Conservation (phyloP, 495 filamentous ascomycete genomes). For the Friedmanniomyces simplex region DNA sequence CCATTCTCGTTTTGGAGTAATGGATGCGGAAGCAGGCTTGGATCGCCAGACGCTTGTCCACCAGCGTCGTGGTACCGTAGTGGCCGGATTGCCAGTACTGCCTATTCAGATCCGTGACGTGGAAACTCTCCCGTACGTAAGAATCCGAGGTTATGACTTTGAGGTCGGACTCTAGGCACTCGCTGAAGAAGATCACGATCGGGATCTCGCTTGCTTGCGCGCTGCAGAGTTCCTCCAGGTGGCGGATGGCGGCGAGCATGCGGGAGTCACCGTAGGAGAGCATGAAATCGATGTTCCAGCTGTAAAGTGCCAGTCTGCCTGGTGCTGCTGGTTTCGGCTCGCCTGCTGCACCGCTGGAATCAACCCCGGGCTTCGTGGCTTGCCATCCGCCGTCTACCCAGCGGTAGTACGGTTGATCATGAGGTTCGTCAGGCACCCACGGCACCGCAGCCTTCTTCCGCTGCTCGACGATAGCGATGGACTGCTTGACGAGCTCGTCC, state of each 20-base stretch:
- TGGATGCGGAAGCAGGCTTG: conserved; percentile 39
- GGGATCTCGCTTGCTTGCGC: conserved; percentile 19
- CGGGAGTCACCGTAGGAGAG: conserved; percentile 28
- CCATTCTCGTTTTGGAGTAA: conserved; percentile 30
- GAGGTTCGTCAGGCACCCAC: conserved; percentile 16
- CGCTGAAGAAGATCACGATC: conserved; percentile 41
- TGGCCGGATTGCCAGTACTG: conserved; percentile 25
- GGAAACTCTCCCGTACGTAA: conserved; percentile 39
- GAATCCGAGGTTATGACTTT: conserved; percentile 27
- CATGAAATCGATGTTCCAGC: conserved; percentile 47
- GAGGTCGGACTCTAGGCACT: conserved; percentile 38
- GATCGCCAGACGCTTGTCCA: conserved; percentile 36
- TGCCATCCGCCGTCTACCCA: background rate
- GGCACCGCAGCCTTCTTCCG: conserved; percentile 9
- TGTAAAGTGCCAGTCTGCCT: conserved; percentile 15
- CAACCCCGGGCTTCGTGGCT: background rate
- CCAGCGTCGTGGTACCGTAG: conserved; percentile 45
- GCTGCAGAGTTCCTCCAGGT: conserved; percentile 29
- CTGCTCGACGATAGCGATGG: background rate
- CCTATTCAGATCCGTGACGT: conserved; percentile 37
- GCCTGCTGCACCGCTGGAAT: too few relatives aligned
- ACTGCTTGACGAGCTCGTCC: conserved; percentile 6
- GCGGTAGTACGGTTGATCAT: conserved; percentile 19
- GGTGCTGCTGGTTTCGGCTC: background rate
- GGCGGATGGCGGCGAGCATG: conserved; percentile 35